Evolutionary conservation across 768 basidiomycete species (phyloP).

Genomic region (Hericium erinaceus): DNA sequence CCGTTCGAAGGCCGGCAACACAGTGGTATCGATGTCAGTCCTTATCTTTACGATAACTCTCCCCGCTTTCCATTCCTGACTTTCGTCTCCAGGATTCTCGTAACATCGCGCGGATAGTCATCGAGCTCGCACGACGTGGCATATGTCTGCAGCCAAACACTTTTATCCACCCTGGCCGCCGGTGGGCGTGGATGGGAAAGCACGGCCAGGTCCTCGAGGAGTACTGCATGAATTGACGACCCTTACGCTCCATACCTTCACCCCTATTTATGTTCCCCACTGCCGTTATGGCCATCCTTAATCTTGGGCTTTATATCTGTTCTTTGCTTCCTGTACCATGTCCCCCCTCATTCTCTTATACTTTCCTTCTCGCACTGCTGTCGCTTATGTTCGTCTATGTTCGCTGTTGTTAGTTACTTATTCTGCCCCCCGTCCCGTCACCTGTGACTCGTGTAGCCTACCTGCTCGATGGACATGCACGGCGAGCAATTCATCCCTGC

Average conservation of each 20-base stretch:
- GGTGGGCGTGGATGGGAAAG: constrained; percentile 86
- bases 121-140: constrained; percentile 66
- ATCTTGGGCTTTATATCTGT: neutral
- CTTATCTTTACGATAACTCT: neutral
- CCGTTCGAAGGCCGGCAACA: constrained; percentile 81
- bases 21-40: constrained; percentile 82
- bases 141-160: constrained; percentile 67
- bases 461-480: neutral
- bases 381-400: neutral
- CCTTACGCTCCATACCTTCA: neutral
- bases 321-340: neutral
- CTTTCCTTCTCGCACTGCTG: neutral
- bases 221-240: constrained; percentile 9
- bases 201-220: constrained; percentile 55
- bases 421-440: neutral
- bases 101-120: constrained; percentile 77
- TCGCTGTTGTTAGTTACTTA: neutral
- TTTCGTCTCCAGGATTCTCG: constrained; percentile 61
- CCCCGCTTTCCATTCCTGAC: neutral
- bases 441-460: neutral
- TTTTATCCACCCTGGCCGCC: constrained; percentile 48
- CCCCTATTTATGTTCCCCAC: neutral
- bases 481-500: neutral
- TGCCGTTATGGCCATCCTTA: neutral
- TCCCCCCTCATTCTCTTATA: neutral